phyloP scores from a whole-genome alignment of 2,329 filamentous ascomycete genomes.

The Aspergillus floridensis region DNA sequence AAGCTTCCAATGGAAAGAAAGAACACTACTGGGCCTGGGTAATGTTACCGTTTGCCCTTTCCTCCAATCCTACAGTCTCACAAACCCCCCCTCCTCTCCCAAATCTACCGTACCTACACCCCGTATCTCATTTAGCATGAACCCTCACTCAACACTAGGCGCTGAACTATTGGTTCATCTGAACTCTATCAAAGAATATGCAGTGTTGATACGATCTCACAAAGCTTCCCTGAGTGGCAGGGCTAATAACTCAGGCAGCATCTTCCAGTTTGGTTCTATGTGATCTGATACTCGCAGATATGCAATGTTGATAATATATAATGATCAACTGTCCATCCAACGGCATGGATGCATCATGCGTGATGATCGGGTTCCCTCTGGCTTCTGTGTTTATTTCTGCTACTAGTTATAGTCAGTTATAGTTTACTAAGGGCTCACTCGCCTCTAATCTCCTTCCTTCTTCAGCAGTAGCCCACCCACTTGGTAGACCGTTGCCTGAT shows the following conservation, averaged over 20 bases:
- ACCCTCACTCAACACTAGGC: constrained; percentile 3
- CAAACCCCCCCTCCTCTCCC: background rate
- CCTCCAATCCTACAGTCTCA: background rate
- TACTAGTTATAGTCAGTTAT: background rate
- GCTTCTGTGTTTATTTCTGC: background rate
- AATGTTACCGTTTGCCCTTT: background rate
- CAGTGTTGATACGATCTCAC: background rate
- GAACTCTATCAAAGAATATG: constrained; percentile 1
- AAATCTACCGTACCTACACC: background rate
- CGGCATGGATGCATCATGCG: background rate
- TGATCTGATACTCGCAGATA: background rate
- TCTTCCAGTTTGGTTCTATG: background rate
- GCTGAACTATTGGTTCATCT: constrained; percentile 6
- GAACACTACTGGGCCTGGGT: background rate
- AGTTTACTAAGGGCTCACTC: background rate
- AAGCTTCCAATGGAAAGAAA: background rate
- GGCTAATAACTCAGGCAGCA: background rate
- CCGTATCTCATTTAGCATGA: background rate
- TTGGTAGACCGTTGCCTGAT: constrained; percentile 17
- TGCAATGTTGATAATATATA: background rate
- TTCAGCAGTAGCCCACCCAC: constrained; percentile 6
- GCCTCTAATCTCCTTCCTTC: constrained; percentile 10
- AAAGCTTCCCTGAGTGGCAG: background rate
- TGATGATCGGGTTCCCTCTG: background rate
- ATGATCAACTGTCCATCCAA: background rate